A percentile compares a stretch with the other conserved stretches of the same genome.
These are phyloP conservation scores for Trametes villosa DNA, from an alignment of 768 basidiomycete species.

Conservation along the genomic window DNA sequence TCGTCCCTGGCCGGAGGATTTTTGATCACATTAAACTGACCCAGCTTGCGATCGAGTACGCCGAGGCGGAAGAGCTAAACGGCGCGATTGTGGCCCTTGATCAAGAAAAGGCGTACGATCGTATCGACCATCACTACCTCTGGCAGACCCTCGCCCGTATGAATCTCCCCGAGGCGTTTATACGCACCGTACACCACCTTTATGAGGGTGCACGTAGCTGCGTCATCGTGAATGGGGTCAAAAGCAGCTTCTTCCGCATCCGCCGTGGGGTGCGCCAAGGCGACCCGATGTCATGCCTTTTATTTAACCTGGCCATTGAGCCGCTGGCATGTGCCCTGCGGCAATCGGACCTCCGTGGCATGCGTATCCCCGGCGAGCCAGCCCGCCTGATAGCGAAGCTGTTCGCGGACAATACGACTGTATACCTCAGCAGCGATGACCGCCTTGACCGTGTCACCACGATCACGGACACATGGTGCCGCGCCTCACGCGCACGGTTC, in stretches of 20 bases:
- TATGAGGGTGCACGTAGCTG: conserved; percentile 35
- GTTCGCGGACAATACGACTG: conserved; percentile 30
- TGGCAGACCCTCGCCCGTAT: conserved; percentile 6
- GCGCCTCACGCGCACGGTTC: conserved; percentile 44
- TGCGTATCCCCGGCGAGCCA: conserved; percentile 23
- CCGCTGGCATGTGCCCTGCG: conserved; percentile 29
- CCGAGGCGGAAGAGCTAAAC: conserved; percentile 17
- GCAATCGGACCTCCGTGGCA: conserved; percentile 23
- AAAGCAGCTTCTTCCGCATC: conserved; percentile 33
- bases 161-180: conserved; percentile 19
- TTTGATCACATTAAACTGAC: conserved; percentile 38
- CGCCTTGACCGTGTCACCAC: conserved; percentile 26
- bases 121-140: conserved; percentile 22
- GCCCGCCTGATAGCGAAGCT: too few relatives aligned
- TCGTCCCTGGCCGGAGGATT: conserved; percentile 39
- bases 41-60: conserved; percentile 18
- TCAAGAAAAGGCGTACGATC: too few relatives aligned
- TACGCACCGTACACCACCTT: conserved; percentile 26
- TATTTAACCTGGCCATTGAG: too few relatives aligned
- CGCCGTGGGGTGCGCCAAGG: conserved; percentile 43
- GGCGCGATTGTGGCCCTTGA: too few relatives aligned
- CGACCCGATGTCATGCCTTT: conserved; percentile 38
- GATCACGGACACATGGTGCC: conserved; percentile 44
- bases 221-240: conserved; percentile 40
- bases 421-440: conserved; percentile 37